phyloP scores from a whole-genome alignment of 768 basidiomycete genomes.

The Leccinum uliginosum region DNA sequence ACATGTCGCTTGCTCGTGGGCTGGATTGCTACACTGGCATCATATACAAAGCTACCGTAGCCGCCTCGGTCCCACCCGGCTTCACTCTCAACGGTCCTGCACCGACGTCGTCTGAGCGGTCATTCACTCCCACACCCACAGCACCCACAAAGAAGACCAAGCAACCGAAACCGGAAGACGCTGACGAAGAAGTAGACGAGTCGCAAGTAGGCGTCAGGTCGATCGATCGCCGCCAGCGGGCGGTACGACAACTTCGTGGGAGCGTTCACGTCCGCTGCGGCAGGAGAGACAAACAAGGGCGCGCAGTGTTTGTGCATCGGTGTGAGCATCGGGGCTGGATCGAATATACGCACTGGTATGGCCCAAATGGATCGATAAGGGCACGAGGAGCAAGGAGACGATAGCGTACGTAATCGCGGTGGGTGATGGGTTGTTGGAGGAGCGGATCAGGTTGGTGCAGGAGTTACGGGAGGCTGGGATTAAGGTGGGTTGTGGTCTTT shows the following conservation, averaged over 20 bases:
- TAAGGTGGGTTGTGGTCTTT: slow-evolving; percentile 47
- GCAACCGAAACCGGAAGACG: slow-evolving; percentile 40
- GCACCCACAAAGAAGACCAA: slow-evolving; percentile 37
- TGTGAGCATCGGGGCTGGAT: slow-evolving; percentile 90
- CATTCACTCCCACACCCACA: slow-evolving; percentile 14
- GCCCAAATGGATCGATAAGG: slow-evolving; percentile 78
- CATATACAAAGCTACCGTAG: slow-evolving; percentile 95
- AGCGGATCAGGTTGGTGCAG: slow-evolving; percentile 75
- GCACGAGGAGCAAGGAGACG: slow-evolving; percentile 83
- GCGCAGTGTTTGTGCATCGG: slow-evolving; percentile 82
- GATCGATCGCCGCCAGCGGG: slow-evolving; percentile 96
- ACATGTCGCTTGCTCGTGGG: slow-evolving; percentile 94
- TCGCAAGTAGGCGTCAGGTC: slow-evolving; percentile 95
- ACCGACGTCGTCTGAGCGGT: slow-evolving; percentile 23
- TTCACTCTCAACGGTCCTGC: slow-evolving; percentile 54
- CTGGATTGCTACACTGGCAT: slow-evolving; percentile 99
- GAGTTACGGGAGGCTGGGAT: slow-evolving; percentile 84
- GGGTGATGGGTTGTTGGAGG: slow-evolving; percentile 82
- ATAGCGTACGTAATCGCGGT: slow-evolving; percentile 92
- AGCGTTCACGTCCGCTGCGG: slow-evolving; percentile 80
- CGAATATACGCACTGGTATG: slow-evolving; percentile 90
- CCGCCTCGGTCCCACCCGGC: slow-evolving; percentile 88
- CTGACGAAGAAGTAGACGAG: slow-evolving; percentile 81
- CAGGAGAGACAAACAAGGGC: slow-evolving; percentile 68
- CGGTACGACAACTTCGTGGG: slow-evolving; percentile 95